Evolutionary conservation across 225 moss, liverwort and hornwort species (phyloP).

Genomic region (Bryum argenteum): DNA sequence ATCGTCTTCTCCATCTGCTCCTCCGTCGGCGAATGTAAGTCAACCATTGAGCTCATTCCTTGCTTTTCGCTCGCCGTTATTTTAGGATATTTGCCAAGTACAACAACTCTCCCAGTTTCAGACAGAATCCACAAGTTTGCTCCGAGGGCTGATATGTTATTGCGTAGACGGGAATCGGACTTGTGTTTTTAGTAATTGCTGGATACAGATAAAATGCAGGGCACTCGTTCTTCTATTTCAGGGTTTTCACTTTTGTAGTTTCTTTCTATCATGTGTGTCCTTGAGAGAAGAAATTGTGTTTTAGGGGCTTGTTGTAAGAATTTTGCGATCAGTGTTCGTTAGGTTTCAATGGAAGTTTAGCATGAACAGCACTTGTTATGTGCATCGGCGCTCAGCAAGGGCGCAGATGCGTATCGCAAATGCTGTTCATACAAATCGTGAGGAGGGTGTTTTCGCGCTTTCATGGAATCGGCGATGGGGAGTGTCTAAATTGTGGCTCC

Average conservation of each 20-base stretch:
- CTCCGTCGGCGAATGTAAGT: constrained; percentile 39
- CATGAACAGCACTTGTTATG: constrained; percentile 43
- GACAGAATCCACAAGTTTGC: no score
- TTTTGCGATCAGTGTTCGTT: constrained; percentile 20
- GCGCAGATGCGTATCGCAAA: constrained; percentile 35
- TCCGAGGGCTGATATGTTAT: background rate
- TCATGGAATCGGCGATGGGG: background rate
- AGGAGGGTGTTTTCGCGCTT: background rate
- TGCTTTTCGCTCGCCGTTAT: background rate
- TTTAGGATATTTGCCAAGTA: background rate
- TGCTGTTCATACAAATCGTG: constrained; percentile 35
- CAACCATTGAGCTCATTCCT: constrained; percentile 9
- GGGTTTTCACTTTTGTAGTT: constrained; percentile 1
- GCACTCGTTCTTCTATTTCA: background rate
- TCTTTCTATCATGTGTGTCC: background rate
- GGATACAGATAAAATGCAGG: background rate
- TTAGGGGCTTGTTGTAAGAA: constrained; percentile 5
- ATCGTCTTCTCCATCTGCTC: constrained; percentile 47
- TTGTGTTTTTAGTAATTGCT: background rate
- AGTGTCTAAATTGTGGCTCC: background rate
- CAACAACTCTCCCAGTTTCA: no score
- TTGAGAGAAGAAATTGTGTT: background rate
- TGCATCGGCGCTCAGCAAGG: constrained; percentile 31
- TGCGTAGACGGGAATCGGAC: background rate
- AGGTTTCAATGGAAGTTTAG: constrained; percentile 28